Percentiles rank a stretch among this genome's conserved stretches.
Conservation (phyloP, 441 rosid species). For the Breynia disticha region DNA sequence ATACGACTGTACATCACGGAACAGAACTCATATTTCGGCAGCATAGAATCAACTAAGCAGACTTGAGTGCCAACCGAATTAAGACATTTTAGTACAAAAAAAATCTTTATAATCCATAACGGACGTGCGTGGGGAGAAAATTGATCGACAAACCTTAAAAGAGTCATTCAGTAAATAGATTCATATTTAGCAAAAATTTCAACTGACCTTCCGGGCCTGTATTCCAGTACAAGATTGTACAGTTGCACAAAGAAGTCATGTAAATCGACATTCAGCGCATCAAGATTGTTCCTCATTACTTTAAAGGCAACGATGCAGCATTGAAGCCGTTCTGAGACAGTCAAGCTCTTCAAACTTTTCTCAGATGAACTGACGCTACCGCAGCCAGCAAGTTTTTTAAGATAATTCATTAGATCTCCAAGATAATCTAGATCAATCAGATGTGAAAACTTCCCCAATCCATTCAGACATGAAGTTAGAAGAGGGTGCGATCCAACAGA, state of each 20-base stretch:
- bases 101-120: too few species aligned
- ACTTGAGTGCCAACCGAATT: too few species aligned
- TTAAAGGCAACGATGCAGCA: slow-evolving; percentile 94
- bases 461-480: slow-evolving; percentile 73
- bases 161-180: background rate
- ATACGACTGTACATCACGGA: too few species aligned
- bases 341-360: slow-evolving; percentile 32
- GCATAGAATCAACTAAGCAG: too few species aligned
- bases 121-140: too few species aligned
- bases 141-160: too few species aligned
- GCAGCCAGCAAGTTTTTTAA: slow-evolving; percentile 75
- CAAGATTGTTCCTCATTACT: slow-evolving; percentile 91
- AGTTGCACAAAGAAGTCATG: slow-evolving; percentile 88
- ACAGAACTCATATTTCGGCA: too few species aligned
- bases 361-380: slow-evolving; percentile 26
- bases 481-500: slow-evolving; percentile 53
- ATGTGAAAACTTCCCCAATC: slow-evolving; percentile 80
- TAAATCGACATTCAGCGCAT: slow-evolving; percentile 89
- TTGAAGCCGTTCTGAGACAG: slow-evolving; percentile 64
- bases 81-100: too few species aligned
- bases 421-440: slow-evolving; percentile 80
- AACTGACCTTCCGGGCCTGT: slow-evolving; percentile 90
- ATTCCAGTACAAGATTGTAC: slow-evolving; percentile 79
- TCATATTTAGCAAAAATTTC: slow-evolving; percentile 3
- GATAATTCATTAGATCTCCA: slow-evolving; percentile 83